phyloP scores from a whole-genome alignment of 1,284 basidiomycete species.

The Ceratobasidium sp. region DNA sequence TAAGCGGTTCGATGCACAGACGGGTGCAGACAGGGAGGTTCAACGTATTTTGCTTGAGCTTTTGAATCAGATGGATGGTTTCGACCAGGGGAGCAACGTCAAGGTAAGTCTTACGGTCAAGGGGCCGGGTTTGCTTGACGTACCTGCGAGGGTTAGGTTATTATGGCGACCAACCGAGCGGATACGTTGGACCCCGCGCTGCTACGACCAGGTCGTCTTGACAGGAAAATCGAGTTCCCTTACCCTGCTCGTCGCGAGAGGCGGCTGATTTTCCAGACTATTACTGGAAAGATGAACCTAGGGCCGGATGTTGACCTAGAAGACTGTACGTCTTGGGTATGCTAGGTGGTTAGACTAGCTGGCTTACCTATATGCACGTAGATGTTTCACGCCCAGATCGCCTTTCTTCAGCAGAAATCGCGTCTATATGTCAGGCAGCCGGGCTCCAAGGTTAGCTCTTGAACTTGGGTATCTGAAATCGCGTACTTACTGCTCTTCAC shows the following conservation, averaged over 20 bases:
- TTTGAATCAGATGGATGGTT: constrained; percentile 99
- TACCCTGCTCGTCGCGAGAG: constrained; percentile 93
- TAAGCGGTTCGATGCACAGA: constrained; percentile 99
- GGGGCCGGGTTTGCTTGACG: not conserved
- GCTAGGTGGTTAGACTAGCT: not conserved
- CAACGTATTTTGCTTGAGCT: constrained; percentile 99
- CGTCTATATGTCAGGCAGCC: constrained; percentile 95
- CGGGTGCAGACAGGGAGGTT: constrained; percentile 98
- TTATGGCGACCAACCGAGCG: constrained; percentile 97
- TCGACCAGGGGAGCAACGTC: constrained; percentile 98
- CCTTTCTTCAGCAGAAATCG: constrained; percentile 93
- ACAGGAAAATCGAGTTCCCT: constrained; percentile 99
- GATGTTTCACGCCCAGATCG: constrained; percentile 97
- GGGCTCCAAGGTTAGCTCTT: constrained; percentile 83
- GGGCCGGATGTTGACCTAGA: constrained; percentile 98
- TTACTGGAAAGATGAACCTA: constrained; percentile 97
- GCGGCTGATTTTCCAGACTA: constrained; percentile 98
- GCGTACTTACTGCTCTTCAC: constrained; percentile 23
- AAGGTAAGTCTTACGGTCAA: constrained; percentile 67
- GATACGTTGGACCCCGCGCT: constrained; percentile 97
- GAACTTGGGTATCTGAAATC: not conserved
- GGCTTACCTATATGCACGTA: constrained; percentile 51
- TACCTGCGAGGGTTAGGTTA: constrained; percentile 66
- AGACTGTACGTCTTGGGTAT: constrained; percentile 72
- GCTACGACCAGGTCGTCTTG: constrained; percentile 95